Evolutionary conservation across 768 basidiomycete species (phyloP), one percentile per base, ranked within the genome.

Genomic region (Crassisporium funariophilum): DNA sequence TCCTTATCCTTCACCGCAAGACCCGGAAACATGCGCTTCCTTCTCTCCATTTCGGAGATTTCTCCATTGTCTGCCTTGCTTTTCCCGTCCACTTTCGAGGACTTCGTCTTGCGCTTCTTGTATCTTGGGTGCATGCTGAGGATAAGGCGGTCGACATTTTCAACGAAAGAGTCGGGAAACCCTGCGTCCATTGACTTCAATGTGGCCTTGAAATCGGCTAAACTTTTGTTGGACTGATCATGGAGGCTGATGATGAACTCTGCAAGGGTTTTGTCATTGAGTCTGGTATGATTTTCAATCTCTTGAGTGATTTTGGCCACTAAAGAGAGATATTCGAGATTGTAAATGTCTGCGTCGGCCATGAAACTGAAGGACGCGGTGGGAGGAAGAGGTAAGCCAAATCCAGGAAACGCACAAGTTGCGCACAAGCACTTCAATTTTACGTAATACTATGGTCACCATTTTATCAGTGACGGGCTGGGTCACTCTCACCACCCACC

Each of bases 231-330:
- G 62, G 87, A 86, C 56, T 88, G 69, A 54, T 88, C 87, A 68
- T 98, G 95, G 47, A 98, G 80, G 53, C 80, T 72, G 54, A 99
- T 93, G 52, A 98, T 82, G 66, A 95, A 99, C 71, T 98, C 95
- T 10, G 97, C 94, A 37, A 95, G 77, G 2, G 88, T 87, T 64
- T 95, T 95, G 77, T 99, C 95, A 63, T 84, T 88, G 27, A 90
- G 67, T 12, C 82, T 86, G 41, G 80, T 77, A 63, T 98, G 84
- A 59, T 97, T 98, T 67, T 87, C 83, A 36, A 98, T 82, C 64
- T 98, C 95, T 66, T 95, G 91, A 0, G 88, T 88, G 59, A 99
- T 90, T 64, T 91, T 89, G 49, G 88, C 84, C 47, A 97, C 86
- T 33, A 98, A 76, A 27, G 93, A 95, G 38, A 99, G 83, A 49